These are phyloP conservation scores for Ilyonectria sp. DNA, from an alignment of 2,329 filamentous ascomycete genomes.

Conservation along the genomic window DNA sequence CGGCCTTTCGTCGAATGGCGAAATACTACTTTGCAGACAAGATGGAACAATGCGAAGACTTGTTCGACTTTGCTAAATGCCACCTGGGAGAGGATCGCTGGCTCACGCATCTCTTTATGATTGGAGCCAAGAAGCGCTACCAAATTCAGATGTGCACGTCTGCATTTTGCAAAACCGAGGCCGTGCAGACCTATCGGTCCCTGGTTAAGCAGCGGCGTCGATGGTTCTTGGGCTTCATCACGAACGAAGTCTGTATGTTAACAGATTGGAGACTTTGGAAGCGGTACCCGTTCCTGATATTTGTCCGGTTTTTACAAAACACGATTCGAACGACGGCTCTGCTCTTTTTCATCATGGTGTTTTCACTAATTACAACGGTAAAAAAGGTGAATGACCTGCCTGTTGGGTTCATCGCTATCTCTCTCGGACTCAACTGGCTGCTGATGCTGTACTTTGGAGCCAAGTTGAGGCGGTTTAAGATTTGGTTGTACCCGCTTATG, in stretches of 20 bases:
- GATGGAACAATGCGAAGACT: slow-evolving; percentile 92
- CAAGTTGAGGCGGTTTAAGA: slow-evolving; percentile 90
- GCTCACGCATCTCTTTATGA: slow-evolving; percentile 99
- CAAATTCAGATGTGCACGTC: slow-evolving; percentile 99
- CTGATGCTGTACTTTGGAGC: slow-evolving; percentile 97
- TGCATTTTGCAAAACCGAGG: slow-evolving; percentile 98
- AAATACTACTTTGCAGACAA: slow-evolving; percentile 99
- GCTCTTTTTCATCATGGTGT: slow-evolving; percentile 93
- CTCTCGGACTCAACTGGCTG: slow-evolving; percentile 91
- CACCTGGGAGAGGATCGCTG: slow-evolving; percentile 96
- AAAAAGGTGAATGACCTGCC: slow-evolving; percentile 85
- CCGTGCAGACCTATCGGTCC: slow-evolving; percentile 88
- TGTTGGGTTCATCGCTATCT: slow-evolving; percentile 93
- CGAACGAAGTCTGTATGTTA: slow-evolving; percentile 98
- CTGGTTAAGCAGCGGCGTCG: slow-evolving; percentile 94
- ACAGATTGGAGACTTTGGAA: slow-evolving; percentile 94
- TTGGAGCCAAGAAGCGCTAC: slow-evolving; percentile 91
- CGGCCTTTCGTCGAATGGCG: slow-evolving; percentile 95
- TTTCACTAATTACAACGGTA: slow-evolving; percentile 88
- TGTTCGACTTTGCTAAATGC: slow-evolving; percentile 97
- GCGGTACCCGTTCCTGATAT: slow-evolving; percentile 87
- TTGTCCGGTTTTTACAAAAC: slow-evolving; percentile 95
- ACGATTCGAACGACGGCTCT: slow-evolving; percentile 95
- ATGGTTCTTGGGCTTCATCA: slow-evolving; percentile 98
- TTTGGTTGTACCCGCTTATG: slow-evolving; percentile 96